These are phyloP conservation scores for Yamadazyma sp. DNA, from an alignment of 805 yeast species.

Conservation along the genomic window DNA sequence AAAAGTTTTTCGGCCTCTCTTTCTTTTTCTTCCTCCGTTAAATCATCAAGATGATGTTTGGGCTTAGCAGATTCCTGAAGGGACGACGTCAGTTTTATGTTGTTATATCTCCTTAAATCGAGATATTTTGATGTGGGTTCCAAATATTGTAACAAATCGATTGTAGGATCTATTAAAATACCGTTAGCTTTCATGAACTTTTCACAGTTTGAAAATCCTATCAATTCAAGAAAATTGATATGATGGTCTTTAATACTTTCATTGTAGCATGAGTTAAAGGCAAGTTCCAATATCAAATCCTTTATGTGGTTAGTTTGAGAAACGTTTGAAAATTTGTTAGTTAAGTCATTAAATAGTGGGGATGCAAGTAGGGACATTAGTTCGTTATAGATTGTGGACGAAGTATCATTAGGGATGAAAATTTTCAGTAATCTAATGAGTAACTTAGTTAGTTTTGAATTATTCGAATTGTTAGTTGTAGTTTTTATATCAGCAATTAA, in stretches of 20 bases:
- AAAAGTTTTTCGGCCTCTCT: conserved; percentile 43
- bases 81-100: background rate
- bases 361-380: conserved; percentile 11
- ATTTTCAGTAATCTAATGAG: background rate
- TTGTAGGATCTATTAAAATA: conserved; percentile 12
- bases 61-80: too few species aligned
- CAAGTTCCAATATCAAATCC: conserved; percentile 14
- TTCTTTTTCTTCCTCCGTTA: conserved; percentile 43
- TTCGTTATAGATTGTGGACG: conserved; percentile 10
- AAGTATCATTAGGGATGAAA: conserved; percentile 11
- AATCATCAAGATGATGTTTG: conserved; percentile 10
- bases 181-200: conserved; percentile 14
- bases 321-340: conserved; percentile 7
- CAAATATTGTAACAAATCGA: conserved; percentile 14
- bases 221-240: conserved; percentile 16
- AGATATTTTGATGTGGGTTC: conserved; percentile 17
- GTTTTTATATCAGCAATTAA: conserved; percentile 3
- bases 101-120: conserved; percentile 3
- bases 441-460: background rate
- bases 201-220: conserved; percentile 18
- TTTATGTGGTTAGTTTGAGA: conserved; percentile 12
- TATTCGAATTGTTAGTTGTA: background rate
- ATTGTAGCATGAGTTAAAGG: conserved; percentile 16
- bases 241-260: conserved; percentile 11
- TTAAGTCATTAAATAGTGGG: conserved; percentile 4